Evolutionary conservation across 805 yeast genomes (phyloP), one percentile per base, ranked within the genome.

Genomic region (Ogataea haglerorum): DNA sequence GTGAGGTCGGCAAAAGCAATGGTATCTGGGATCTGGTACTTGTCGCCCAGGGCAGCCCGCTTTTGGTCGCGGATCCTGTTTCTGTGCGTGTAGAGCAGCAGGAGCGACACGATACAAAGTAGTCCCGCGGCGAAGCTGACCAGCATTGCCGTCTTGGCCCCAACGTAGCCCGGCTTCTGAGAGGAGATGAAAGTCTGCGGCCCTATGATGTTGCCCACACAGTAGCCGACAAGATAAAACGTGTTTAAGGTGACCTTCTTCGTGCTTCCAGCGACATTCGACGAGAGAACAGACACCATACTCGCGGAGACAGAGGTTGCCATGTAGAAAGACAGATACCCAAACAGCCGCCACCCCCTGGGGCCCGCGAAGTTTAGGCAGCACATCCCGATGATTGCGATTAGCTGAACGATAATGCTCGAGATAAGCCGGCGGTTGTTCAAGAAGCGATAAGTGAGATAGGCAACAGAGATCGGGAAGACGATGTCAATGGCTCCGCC

Each of bases 221-320:
- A 73, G 54, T 76, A 77, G 8, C 72, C 74, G 42, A 77, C 64
- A 75, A 78, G 73, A 3, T 79, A 75, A 29, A 70, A 53, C 7
- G 74, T 77, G 46, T 74, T 73, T 37, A 80, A 57, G 19, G 72
- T 67, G 15, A 77, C 56, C 47, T 78, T 68, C 49, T 78, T 79
- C 7, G 81, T 75, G 33, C 77, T 73, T 4, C 84, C 84, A 1
- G 83, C 77, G 4, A 82, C 75, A 50, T 78, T 79, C 38, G 81
- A 8, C 32, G 32, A 16, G 58, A 57, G 16, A 41, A 49, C 5
- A 38, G 29, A 28, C 52, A 42, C 72, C 55, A 53, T 8, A 52
- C 65, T 16, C 1, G 29, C 29, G 15, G 15, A 15, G 15, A 15
- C 29, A 26, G 29, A 19, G n/a, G 29, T 10, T 10, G 13, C 29